A percentile compares a stretch with the other conserved stretches of the same genome.
These are phyloP conservation scores for Elongisporangium anandrum DNA, from an alignment of 352 stramenopile genomes.

Conservation along the genomic window DNA sequence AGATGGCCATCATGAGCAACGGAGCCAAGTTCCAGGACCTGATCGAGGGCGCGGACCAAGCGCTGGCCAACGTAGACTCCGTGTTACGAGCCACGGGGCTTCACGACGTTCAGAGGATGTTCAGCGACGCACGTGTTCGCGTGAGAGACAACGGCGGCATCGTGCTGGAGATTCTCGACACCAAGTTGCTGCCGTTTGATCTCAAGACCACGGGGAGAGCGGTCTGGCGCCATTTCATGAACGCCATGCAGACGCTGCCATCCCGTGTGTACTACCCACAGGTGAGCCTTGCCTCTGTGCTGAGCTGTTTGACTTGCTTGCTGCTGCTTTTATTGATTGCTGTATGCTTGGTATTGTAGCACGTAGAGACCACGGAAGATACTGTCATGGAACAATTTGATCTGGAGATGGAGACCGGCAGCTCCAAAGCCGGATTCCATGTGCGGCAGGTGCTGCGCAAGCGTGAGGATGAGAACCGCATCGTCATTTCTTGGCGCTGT, in stretches of 20 bases:
- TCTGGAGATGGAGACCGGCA: slow-evolving; percentile 38
- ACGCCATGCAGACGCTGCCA: slow-evolving; percentile 29
- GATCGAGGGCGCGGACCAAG: not conserved
- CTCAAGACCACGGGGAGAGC: slow-evolving; percentile 23
- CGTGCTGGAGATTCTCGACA: slow-evolving; percentile 34
- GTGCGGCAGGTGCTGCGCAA: slow-evolving; percentile 50
- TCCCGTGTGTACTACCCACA: slow-evolving; percentile 26
- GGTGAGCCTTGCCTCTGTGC: no score
- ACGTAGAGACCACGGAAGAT: slow-evolving; percentile 37
- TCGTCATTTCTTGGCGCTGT: slow-evolving; percentile 57
- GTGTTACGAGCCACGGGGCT: not conserved
- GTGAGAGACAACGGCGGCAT: slow-evolving; percentile 7
- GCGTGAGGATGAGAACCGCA: slow-evolving; percentile 34
- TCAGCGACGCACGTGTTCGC: not conserved
- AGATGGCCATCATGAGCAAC: not conserved
- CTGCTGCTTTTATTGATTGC: no score
- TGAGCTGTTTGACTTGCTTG: no score
- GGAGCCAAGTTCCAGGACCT: not conserved
- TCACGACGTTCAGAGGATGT: not conserved
- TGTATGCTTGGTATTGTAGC: no score
- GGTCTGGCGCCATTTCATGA: slow-evolving; percentile 30
- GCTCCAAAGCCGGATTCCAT: slow-evolving; percentile 40
- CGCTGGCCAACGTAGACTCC: not conserved
- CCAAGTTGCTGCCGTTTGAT: slow-evolving; percentile 31
- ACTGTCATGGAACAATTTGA: slow-evolving; percentile 51